Conservation (phyloP, 306 rosid genomes). For the Dryas drummondii region DNA sequence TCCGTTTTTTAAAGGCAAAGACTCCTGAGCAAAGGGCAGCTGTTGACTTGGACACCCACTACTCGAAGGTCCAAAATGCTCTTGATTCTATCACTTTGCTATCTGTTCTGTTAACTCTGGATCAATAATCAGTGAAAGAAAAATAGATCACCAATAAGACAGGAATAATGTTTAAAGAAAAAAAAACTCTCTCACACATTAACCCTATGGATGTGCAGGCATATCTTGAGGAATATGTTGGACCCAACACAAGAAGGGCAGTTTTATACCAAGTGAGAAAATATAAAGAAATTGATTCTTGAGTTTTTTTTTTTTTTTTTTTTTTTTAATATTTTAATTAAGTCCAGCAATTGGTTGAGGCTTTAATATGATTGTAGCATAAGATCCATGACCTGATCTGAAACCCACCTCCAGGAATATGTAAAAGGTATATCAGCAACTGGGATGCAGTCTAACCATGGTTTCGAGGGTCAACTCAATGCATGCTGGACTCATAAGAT, state of each 20-base stretch:
- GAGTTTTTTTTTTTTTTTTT: not conserved
- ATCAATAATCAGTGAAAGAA: constrained; percentile 1
- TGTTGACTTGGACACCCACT: constrained; percentile 98
- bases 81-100: constrained; percentile 16
- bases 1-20: constrained; percentile 83
- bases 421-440: constrained; percentile 73
- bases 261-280: constrained; percentile 62
- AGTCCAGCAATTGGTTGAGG: not conserved
- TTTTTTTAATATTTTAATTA: not conserved
- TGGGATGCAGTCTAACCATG: constrained; percentile 86
- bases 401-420: constrained; percentile 64
- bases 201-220: constrained; percentile 55
- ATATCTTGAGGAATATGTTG: constrained; percentile 84
- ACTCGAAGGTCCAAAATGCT: constrained; percentile 58
- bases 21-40: constrained; percentile 95
- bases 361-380: not conserved
- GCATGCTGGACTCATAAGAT: constrained; percentile 93
- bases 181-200: constrained; percentile 12
- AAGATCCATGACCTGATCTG: constrained; percentile 19
- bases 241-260: constrained; percentile 64
- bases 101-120: not conserved
- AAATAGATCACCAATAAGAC: not conserved
- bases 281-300: not conserved
- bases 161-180: not conserved
- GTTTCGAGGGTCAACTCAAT: constrained; percentile 82